Percentiles rank a stretch among this genome's conserved stretches.
Evolutionary conservation across 306 rosid genomes (phyloP).

Genomic region (Glycyrrhiza uralensis): DNA sequence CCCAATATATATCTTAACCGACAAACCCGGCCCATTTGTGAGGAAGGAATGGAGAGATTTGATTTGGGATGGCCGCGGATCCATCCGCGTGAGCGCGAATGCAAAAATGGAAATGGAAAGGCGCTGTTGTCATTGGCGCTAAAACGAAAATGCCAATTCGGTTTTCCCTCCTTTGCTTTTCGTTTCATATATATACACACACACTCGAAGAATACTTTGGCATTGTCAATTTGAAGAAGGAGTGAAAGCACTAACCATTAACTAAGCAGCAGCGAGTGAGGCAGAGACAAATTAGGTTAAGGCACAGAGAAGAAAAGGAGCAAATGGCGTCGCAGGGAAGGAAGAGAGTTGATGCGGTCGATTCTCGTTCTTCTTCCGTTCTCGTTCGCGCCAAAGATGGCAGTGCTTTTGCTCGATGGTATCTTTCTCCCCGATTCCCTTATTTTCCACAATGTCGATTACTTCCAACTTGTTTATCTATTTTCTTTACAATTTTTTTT

Average conservation of each 20-base stretch:
- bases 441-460: background rate
- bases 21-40: background rate
- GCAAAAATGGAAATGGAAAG: background rate
- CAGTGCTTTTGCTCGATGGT: conserved; percentile 93
- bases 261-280: too few species aligned
- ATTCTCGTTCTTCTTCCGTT: conserved; percentile 30
- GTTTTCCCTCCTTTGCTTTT: conserved; percentile 20
- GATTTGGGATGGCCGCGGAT: background rate
- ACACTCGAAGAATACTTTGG: background rate
- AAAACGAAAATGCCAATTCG: background rate
- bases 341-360: conserved; percentile 76
- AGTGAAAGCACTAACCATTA: too few species aligned
- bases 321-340: conserved; percentile 41
- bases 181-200: background rate
- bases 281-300: background rate
- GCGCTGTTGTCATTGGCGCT: conserved; percentile 21
- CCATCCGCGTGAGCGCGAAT: background rate
- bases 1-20: background rate
- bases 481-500: background rate
- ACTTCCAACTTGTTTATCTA: background rate
- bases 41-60: background rate
- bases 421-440: background rate
- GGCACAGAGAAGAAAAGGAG: background rate
- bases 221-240: background rate
- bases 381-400: conserved; percentile 78